Evolutionary conservation across 2,329 filamentous ascomycete species (phyloP).

Genomic region (Pseudodiploospora longispora): DNA sequence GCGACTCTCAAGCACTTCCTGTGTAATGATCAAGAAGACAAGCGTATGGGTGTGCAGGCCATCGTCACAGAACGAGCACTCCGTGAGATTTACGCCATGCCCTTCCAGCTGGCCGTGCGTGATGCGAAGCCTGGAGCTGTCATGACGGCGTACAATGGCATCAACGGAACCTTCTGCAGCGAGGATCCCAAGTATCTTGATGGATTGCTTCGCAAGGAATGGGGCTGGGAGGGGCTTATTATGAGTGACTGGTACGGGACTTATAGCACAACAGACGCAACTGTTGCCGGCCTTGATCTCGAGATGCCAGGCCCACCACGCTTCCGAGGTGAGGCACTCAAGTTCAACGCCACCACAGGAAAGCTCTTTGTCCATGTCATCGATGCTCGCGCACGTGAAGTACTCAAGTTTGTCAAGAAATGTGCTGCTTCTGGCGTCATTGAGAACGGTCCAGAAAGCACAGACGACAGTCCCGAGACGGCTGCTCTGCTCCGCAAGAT

Average conservation of each 20-base stretch:
- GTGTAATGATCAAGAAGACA: slow-evolving; percentile 54
- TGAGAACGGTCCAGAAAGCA: slow-evolving; percentile 45
- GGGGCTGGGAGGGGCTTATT: slow-evolving; percentile 48
- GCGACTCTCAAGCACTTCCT: slow-evolving; percentile 55
- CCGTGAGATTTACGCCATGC: slow-evolving; percentile 50
- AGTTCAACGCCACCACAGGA: slow-evolving; percentile 45
- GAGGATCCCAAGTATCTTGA: slow-evolving; percentile 45
- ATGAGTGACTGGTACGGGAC: slow-evolving; percentile 55
- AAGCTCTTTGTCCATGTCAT: slow-evolving; percentile 48
- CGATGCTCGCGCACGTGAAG: slow-evolving; percentile 48
- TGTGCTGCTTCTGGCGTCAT: slow-evolving; percentile 45
- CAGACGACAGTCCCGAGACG: slow-evolving; percentile 52
- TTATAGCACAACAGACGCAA: slow-evolving; percentile 44
- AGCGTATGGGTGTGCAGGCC: slow-evolving; percentile 46
- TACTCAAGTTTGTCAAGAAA: slow-evolving; percentile 53
- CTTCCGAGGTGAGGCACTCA: slow-evolving; percentile 42
- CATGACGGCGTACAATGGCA: slow-evolving; percentile 53
- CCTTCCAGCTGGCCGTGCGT: slow-evolving; percentile 49
- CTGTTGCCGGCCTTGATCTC: slow-evolving; percentile 45
- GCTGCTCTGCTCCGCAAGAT: slow-evolving; percentile 56
- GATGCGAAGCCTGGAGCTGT: slow-evolving; percentile 44
- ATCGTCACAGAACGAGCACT: slow-evolving; percentile 48
- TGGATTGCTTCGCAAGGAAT: slow-evolving; percentile 45
- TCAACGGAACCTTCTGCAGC: slow-evolving; percentile 49
- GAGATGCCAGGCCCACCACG: slow-evolving; percentile 52